Evolutionary conservation across 169 alveolate species (phyloP).

Genomic region (Plasmodium billcollinsi): DNA sequence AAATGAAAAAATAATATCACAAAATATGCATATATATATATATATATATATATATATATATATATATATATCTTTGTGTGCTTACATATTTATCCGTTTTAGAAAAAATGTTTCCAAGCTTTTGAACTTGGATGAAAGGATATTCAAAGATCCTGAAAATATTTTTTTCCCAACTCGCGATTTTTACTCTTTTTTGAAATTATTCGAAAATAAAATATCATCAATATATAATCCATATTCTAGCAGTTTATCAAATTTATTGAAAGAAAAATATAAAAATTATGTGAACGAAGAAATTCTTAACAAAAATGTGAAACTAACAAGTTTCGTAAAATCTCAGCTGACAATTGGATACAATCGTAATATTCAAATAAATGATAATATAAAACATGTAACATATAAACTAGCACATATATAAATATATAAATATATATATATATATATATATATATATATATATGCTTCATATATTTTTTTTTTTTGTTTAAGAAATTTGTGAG

Average conservation of each 20-base stretch:
- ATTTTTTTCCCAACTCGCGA: constrained; percentile 62
- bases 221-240: constrained; percentile 39
- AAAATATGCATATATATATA: background rate
- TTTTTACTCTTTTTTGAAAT: constrained; percentile 32
- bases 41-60: constrained; percentile 7
- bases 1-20: background rate
- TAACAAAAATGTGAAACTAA: constrained; percentile 31
- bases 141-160: constrained; percentile 74
- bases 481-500: constrained; percentile 39
- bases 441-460: constrained; percentile 3
- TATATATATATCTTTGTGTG: constrained; percentile 1
- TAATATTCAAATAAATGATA: background rate
- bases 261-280: constrained; percentile 40
- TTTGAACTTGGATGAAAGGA: constrained; percentile 67
- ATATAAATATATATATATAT: background rate
- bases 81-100: background rate
- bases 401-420: too few species aligned
- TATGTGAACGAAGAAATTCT: constrained; percentile 53
- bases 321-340: constrained; percentile 24
- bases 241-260: constrained; percentile 33
- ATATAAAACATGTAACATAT: too few species aligned
- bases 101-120: constrained; percentile 53
- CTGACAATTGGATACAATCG: constrained; percentile 57
- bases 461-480: background rate
- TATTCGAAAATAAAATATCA: constrained; percentile 10